phyloP scores from a whole-genome alignment of 495 filamentous ascomycete genomes.

The Wilcoxina mikolae region DNA sequence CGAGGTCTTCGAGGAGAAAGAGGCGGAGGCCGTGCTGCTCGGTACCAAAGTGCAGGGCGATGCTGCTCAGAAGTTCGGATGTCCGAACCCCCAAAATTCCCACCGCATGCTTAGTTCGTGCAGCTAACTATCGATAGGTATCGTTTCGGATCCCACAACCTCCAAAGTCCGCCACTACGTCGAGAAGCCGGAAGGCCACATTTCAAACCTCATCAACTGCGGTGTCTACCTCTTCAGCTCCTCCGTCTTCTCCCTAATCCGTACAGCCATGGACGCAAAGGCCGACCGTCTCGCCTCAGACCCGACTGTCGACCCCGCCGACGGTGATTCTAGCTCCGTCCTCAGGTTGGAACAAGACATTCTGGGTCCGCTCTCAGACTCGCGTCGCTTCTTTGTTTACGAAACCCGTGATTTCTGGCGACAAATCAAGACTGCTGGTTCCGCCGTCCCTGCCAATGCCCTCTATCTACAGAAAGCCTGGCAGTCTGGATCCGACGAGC shows the following conservation, averaged over 20 bases:
- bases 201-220: conserved; percentile 98
- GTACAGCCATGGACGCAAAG: conserved; percentile 88
- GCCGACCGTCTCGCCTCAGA: conserved; percentile 82
- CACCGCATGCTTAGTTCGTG: not conserved
- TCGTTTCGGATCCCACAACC: conserved; percentile 88
- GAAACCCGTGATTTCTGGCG: conserved; percentile 99
- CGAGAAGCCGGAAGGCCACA: conserved; percentile 97
- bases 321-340: conserved; percentile 70
- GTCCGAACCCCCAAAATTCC: conserved; percentile 28
- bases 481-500: conserved; percentile 68
- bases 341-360: conserved; percentile 97
- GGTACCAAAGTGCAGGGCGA: conserved; percentile 88
- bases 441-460: conserved; percentile 91
- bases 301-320: conserved; percentile 80
- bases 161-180: conserved; percentile 97
- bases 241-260: conserved; percentile 91
- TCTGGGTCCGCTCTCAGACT: conserved; percentile 88
- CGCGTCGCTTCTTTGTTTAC: conserved; percentile 94
- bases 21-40: conserved; percentile 93
- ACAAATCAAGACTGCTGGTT: conserved; percentile 98
- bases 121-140: conserved; percentile 30
- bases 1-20: conserved; percentile 71
- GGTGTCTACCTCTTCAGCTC: conserved; percentile 95
- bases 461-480: conserved; percentile 92
- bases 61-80: conserved; percentile 88